Conservation (phyloP, 108 stramenopile genomes). For the Ochromonas danica region DNA sequence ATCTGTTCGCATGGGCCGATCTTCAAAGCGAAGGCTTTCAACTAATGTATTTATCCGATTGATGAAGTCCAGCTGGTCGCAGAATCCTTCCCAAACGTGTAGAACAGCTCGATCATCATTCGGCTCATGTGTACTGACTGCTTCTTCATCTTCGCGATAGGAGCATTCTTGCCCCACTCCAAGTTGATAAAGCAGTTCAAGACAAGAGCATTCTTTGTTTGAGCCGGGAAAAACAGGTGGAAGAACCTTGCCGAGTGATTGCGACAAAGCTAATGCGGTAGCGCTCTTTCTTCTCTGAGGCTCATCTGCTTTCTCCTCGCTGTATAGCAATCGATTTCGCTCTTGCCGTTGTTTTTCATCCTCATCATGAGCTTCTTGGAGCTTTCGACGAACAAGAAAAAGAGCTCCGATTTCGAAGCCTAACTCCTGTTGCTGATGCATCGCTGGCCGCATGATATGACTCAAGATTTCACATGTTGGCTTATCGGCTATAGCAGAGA, state of each 20-base stretch:
- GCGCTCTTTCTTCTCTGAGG: neutral
- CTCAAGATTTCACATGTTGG: neutral
- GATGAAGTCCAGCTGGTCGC: slow-evolving; percentile 10
- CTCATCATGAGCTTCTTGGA: neutral
- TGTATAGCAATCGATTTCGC: neutral
- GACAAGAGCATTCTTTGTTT: neutral
- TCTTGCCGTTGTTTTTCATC: neutral
- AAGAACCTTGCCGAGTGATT: too few species aligned
- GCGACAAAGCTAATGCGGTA: neutral
- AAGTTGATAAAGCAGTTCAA: neutral
- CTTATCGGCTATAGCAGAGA: slow-evolving; percentile 9
- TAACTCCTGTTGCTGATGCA: slow-evolving; percentile 7
- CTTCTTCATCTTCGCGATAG: neutral
- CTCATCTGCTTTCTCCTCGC: slow-evolving; percentile 3
- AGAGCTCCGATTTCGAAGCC: neutral
- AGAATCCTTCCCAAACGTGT: neutral
- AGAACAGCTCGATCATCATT: too few species aligned
- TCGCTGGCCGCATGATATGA: neutral
- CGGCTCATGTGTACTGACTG: neutral
- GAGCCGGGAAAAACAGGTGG: neutral
- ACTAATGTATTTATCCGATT: neutral
- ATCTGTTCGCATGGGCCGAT: slow-evolving; percentile 5
- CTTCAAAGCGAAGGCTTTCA: neutral
- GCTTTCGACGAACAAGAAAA: neutral
- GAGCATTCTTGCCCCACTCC: neutral